Percentiles rank a stretch among this genome's conserved stretches.
Evolutionary conservation across 441 rosid species (phyloP).

Genomic region (Mallotus japonicus): DNA sequence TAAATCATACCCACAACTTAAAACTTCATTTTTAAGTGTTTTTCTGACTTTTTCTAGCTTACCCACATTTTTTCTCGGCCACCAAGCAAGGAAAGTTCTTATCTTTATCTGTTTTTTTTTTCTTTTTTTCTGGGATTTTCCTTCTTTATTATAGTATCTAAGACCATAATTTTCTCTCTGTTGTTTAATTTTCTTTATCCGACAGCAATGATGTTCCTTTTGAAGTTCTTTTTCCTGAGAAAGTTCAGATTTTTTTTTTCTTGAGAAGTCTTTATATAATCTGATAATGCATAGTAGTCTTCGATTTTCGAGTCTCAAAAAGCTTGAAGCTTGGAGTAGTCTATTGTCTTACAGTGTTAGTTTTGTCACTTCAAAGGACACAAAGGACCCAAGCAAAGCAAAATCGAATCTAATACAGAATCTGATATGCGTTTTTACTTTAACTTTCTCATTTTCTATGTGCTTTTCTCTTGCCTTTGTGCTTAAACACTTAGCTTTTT

Average conservation of each 20-base stretch:
- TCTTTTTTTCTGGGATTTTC: not conserved
- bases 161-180: not conserved
- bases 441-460: not conserved
- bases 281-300: slow-evolving; percentile 8
- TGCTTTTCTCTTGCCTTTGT: not conserved
- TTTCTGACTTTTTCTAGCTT: not conserved
- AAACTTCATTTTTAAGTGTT: not conserved
- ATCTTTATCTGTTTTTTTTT: not conserved
- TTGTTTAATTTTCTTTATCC: slow-evolving; percentile 2
- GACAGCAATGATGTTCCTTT: slow-evolving; percentile 36
- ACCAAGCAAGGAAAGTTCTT: not conserved
- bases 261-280: slow-evolving; percentile 13
- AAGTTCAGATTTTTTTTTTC: slow-evolving; percentile 1
- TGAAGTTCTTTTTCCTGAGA: slow-evolving; percentile 22
- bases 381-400: slow-evolving; percentile 3
- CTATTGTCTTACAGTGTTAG: slow-evolving; percentile 10
- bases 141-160: not conserved
- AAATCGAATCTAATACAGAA: slow-evolving; percentile 35
- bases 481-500: not conserved
- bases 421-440: slow-evolving; percentile 5
- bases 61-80: slow-evolving; percentile 3
- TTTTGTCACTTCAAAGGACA: slow-evolving; percentile 16
- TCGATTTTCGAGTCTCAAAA: slow-evolving; percentile 27
- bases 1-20: not conserved
- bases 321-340: slow-evolving; percentile 33